Evolutionary conservation across 2,329 filamentous ascomycete genomes (phyloP).

Genomic region (Alternaria postmessia): DNA sequence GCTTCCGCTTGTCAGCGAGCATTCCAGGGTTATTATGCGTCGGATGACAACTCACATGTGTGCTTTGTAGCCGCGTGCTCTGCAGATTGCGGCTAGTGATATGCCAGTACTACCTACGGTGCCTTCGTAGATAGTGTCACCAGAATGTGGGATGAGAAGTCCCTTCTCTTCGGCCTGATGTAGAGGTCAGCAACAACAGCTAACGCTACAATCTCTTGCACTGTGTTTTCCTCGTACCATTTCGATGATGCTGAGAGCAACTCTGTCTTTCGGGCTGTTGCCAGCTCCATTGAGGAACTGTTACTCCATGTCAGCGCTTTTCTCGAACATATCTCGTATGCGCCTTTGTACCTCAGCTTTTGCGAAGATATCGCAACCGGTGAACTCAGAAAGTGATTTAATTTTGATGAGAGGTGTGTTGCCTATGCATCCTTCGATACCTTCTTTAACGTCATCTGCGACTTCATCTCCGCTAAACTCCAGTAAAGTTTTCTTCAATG

Average conservation of each 20-base stretch:
- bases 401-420: conserved; percentile 91
- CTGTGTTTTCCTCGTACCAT: conserved; percentile 51
- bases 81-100: conserved; percentile 86
- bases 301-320: conserved; percentile 4
- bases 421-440: conserved; percentile 91
- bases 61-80: conserved; percentile 87
- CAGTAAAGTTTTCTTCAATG: conserved; percentile 33
- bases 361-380: conserved; percentile 86
- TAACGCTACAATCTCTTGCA: neutral
- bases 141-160: conserved; percentile 77
- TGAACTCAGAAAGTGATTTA: conserved; percentile 82
- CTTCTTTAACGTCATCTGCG: conserved; percentile 66
- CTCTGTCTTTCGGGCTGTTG: conserved; percentile 92
- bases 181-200: conserved; percentile 12
- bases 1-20: conserved; percentile 46
- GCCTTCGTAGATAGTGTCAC: conserved; percentile 96
- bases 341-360: conserved; percentile 75
- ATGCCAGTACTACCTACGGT: conserved; percentile 97
- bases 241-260: conserved; percentile 88
- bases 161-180: conserved; percentile 77
- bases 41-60: conserved; percentile 70
- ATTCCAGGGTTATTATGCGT: neutral
- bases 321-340: neutral
- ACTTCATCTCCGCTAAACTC: conserved; percentile 27
- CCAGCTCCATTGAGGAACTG: conserved; percentile 92